phyloP scores from a whole-genome alignment of 106 monocot species.

The Allium sativum region DNA sequence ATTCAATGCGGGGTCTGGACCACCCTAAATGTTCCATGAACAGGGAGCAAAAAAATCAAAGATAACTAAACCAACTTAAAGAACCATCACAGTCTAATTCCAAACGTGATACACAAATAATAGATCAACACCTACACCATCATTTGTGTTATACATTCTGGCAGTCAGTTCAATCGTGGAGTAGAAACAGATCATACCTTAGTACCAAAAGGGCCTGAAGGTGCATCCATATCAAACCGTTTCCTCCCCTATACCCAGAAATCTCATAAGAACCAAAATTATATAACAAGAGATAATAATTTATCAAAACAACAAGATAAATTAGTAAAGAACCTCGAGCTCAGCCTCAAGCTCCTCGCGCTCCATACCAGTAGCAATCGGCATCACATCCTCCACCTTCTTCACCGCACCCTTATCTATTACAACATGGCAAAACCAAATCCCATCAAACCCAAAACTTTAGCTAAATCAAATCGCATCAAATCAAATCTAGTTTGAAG shows the following conservation, averaged over 20 bases:
- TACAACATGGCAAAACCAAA: not conserved
- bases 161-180: not conserved
- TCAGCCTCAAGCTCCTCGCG: conserved; percentile 84
- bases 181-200: conserved; percentile 34
- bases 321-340: conserved; percentile 48
- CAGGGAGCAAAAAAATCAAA: not conserved
- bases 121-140: not conserved
- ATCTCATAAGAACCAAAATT: not conserved
- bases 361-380: conserved; percentile 86
- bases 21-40: not conserved
- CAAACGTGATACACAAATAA: not conserved
- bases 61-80: too few species aligned
- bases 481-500: not conserved
- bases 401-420: conserved; percentile 25
- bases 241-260: conserved; percentile 49
- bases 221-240: conserved; percentile 87
- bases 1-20: not conserved
- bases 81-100: not conserved
- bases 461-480: conserved; percentile 1
- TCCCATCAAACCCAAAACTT: not conserved
- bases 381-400: conserved; percentile 84
- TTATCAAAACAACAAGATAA: not conserved
- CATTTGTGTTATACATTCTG: not conserved
- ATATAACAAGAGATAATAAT: conserved; percentile 1
- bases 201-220: conserved; percentile 85